phyloP scores from a whole-genome alignment of 371 early-diverging fungal species.

The Lichtheimia ornata region DNA sequence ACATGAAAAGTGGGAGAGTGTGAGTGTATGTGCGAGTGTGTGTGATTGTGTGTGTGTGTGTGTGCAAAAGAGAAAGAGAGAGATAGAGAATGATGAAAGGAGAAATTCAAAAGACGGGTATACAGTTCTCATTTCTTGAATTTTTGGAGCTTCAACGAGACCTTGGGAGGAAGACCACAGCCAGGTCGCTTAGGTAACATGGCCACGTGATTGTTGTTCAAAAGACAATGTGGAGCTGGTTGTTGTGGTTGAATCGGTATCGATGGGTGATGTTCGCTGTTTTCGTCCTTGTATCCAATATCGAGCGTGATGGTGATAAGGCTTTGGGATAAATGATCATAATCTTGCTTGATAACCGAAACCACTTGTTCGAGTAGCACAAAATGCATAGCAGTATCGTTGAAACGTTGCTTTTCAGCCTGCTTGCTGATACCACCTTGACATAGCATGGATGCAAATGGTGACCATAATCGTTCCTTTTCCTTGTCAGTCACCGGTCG shows the following conservation, averaged over 20 bases:
- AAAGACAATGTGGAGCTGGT: not conserved
- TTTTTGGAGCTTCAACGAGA: conserved; percentile 53
- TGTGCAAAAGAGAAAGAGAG: not conserved
- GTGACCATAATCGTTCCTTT: conserved; percentile 75
- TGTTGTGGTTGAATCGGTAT: not conserved
- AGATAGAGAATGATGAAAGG: not conserved
- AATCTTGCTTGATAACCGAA: conserved; percentile 62
- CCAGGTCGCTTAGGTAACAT: conserved; percentile 22
- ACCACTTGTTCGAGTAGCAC: conserved; percentile 67
- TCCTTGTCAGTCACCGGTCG: conserved; percentile 54
- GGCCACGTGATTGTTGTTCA: conserved; percentile 1
- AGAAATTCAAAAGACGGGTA: not conserved
- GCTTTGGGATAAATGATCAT: conserved; percentile 61
- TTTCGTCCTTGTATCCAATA: conserved; percentile 53
- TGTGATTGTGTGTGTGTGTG: not conserved
- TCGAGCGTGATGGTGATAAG: conserved; percentile 73
- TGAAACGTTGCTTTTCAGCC: conserved; percentile 51
- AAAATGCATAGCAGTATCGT: conserved; percentile 60
- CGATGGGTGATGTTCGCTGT: not conserved
- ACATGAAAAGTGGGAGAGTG: no score
- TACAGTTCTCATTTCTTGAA: conserved; percentile 13
- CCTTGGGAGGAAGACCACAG: conserved; percentile 50
- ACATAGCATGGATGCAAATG: conserved; percentile 66
- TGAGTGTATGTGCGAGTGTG: not conserved
- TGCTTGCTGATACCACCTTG: conserved; percentile 11